Base-by-base conservation (phyloP, 176 grass and related monocot genomes). In the Rhynchospora pubera region DNA sequence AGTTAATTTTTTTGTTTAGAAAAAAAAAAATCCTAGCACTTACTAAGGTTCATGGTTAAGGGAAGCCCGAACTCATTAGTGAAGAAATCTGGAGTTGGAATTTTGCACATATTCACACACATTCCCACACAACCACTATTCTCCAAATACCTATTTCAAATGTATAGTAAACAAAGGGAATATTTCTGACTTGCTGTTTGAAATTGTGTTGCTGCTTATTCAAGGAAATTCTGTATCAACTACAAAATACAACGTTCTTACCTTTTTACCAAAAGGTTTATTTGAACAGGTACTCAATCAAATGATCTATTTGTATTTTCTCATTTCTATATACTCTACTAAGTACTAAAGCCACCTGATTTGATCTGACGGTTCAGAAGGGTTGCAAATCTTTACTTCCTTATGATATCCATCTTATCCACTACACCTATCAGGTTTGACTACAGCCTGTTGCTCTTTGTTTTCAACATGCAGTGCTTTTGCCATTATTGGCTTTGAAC, bases 381-480 rank as follows among this genome's bases (percentile, higher is more conserved):
- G 85, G 96, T 99, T 81, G 93, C 93, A 66, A 99, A 99, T 93
- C 89, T 99, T 55, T 99, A 99, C 87, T 99, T 99, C 88, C 93
- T 99, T 82, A 99, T 99, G 96, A 99, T 99, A 65, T 99, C 96
- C 45, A 93, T 99, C 75, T 87, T 99, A 76, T 99, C 96, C 18
- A 95, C 96, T 68, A 99, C 96, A 80, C 96, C 96, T 72, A 95
- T 95, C 75, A 99, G 96, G 96, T 95, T 84, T 19, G 30, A 55
- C 6, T 32, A 56, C 11, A n/a, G 30, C 48, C 22, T 30, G 55
- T 55, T 56, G 15, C 48, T 30, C 53, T 30, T 76, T 53, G 4
- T 10, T 76, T 76, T 3, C n/a, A n/a, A n/a, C n/a, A n/a, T n/a
- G n/a, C n/a, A n/a, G n/a, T n/a, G n/a, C n/a, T n/a, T n/a, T n/a